Evolutionary conservation across 352 stramenopile species (phyloP).

Genomic region (Pythium sp.): DNA sequence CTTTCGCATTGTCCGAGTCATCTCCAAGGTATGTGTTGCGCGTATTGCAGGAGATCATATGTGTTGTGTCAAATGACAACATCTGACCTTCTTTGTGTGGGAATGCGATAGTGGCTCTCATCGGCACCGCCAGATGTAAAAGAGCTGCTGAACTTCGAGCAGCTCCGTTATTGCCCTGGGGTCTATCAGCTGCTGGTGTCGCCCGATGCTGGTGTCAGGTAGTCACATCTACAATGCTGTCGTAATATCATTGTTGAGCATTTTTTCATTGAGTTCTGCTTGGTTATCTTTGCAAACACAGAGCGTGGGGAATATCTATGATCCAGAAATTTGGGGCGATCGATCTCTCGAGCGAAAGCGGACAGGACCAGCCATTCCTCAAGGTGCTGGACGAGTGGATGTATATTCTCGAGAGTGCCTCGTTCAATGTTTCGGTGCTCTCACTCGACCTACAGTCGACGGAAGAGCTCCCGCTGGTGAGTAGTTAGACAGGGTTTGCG

Average conservation of each 20-base stretch:
- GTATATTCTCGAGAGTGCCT: conserved; percentile 78
- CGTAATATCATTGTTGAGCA: background rate
- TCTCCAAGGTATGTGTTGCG: conserved; percentile 47
- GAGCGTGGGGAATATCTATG: conserved; percentile 59
- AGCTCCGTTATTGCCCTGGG: conserved; percentile 57
- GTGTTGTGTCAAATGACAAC: background rate
- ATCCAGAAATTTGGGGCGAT: conserved; percentile 58
- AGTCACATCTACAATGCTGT: background rate
- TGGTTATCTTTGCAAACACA: conserved; percentile 15
- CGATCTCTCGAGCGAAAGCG: conserved; percentile 49
- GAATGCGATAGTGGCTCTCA: conserved; percentile 37
- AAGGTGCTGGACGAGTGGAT: conserved; percentile 86
- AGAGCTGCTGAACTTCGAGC: conserved; percentile 38
- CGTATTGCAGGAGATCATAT: background rate
- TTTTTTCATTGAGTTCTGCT: background rate
- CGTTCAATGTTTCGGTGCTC: conserved; percentile 70
- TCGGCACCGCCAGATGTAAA: conserved; percentile 33
- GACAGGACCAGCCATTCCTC: conserved; percentile 46
- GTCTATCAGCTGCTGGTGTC: conserved; percentile 77
- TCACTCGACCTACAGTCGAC: conserved; percentile 68
- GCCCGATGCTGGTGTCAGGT: conserved; percentile 78
- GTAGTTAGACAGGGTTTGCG: conserved; percentile 1
- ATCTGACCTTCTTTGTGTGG: background rate
- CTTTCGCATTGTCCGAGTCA: conserved; percentile 70
- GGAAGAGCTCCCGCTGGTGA: conserved; percentile 65